Evolutionary conservation across 75 land plant genomes (phyloP).

Genomic region (Picea sitchensis): DNA sequence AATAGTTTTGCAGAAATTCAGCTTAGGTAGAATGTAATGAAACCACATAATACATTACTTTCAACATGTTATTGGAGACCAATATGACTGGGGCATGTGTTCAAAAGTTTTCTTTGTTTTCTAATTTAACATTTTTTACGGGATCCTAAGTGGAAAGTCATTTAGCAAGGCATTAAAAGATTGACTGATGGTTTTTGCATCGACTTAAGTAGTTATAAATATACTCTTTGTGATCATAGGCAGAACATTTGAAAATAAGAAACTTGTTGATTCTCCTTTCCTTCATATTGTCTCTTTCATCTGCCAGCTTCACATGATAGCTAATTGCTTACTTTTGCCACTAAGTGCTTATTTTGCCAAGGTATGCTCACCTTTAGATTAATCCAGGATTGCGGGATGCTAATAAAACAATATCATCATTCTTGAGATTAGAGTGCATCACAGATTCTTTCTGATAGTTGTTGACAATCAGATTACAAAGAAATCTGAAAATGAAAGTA

Average conservation of each 20-base stretch:
- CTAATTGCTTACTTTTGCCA: background rate
- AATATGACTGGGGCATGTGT: no score
- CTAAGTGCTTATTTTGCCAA: background rate
- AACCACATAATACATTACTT: background rate
- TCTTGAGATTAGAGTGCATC: background rate
- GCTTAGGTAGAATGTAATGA: background rate
- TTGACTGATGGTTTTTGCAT: background rate
- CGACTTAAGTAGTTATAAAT: background rate
- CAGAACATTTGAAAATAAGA: no score
- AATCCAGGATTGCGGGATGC: background rate
- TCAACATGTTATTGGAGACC: no score
- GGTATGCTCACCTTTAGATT: background rate
- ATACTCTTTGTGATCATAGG: background rate
- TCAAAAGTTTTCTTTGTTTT: no score
- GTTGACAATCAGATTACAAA: background rate
- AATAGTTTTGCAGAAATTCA: background rate
- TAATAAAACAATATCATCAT: background rate
- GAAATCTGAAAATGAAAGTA: constrained; percentile 1
- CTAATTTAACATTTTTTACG: no score
- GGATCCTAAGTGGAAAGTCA: no score
- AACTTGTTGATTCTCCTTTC: no score
- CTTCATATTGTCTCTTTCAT: background rate
- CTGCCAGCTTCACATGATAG: background rate
- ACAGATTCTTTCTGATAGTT: background rate
- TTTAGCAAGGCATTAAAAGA: background rate